Base-by-base conservation (phyloP, 768 basidiomycete genomes). In the Boletus speciosus region DNA sequence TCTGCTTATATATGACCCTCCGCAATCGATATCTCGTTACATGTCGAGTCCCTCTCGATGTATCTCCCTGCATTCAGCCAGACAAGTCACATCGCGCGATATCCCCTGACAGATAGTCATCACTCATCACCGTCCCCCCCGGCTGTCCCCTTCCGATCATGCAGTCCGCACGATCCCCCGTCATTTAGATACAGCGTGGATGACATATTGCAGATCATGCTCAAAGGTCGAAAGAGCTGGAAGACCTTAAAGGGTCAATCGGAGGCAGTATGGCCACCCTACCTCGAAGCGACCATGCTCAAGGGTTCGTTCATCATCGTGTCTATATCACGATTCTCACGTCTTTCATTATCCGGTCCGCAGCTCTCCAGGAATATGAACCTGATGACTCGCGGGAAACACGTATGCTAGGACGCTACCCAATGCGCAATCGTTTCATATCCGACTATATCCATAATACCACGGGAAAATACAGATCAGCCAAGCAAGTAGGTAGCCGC, bases 401-500 rank as follows among this genome's bases (percentile, higher is more conserved):
- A 38, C 76, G 85, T 51, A 79, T 85, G 16, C 78, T 90, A 4
- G 86, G 86, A 23, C 80, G 88, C 47, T 89, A 86, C 64, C 88
- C 88, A 36, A 82, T 86, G 78, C 78, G 88, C 53, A 90, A 90
- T 70, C 79, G 84, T 44, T 90, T 89, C 70, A 86, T 90, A 57
- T 86, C 88, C 48, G 85, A 90, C 59, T 84, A 86, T 71, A 89
- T 90, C 65, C 82, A 75, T 64, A 74, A 76, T 35, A 79, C 78
- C 57, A 90, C 88, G 0, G 86, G 88, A 23, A 83, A 85, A 66
- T 75, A 78, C 56, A 78, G 88, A 55, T 85, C 85, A 8, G 81
- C 88, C 23, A 90, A 90, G 67, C 88, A 90, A 69, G 88, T 90
- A 44, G 88, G 88, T 53, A 88, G 85, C 63, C 85, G 88, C 51